Percentiles rank a stretch among this genome's conserved stretches.
phyloP scores from a whole-genome alignment of 2,329 filamentous ascomycete species.

The Uncinocarpus reesii region DNA sequence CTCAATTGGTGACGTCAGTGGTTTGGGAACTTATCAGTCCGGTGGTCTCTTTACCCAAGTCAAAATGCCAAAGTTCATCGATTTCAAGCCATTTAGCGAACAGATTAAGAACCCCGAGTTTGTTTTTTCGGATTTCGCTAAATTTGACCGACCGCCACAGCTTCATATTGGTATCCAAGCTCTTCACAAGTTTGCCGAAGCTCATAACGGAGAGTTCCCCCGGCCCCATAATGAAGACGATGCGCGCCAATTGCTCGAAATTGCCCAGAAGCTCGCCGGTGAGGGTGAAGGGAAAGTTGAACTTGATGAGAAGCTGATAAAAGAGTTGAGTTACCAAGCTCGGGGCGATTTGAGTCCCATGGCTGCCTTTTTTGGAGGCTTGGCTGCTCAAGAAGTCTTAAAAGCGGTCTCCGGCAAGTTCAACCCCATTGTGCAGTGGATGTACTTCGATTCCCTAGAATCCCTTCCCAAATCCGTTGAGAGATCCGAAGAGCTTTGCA shows the following conservation, averaged over 20 bases:
- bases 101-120: conserved; percentile 81
- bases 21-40: conserved; percentile 73
- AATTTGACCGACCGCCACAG: conserved; percentile 89
- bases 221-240: conserved; percentile 76
- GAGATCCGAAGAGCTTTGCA: conserved; percentile 78
- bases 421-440: conserved; percentile 85
- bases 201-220: conserved; percentile 61
- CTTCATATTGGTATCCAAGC: conserved; percentile 89
- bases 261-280: conserved; percentile 63
- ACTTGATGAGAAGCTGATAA: conserved; percentile 82
- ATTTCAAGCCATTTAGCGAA: conserved; percentile 71
- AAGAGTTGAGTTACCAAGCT: conserved; percentile 89
- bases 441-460: conserved; percentile 98
- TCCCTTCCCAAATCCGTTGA: conserved; percentile 66
- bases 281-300: conserved; percentile 61
- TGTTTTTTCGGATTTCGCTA: conserved; percentile 89
- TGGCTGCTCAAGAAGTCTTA: conserved; percentile 86
- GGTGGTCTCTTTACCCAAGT: conserved; percentile 90
- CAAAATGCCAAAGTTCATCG: conserved; percentile 91
- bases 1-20: conserved; percentile 86
- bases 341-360: conserved; percentile 82
- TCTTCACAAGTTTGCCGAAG: conserved; percentile 71
- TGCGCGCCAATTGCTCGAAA: conserved; percentile 63
- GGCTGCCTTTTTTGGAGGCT: conserved; percentile 88
- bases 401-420: conserved; percentile 98